Conservation (phyloP, 805 yeast species). For the Metschnikowia chrysomelidarum region DNA sequence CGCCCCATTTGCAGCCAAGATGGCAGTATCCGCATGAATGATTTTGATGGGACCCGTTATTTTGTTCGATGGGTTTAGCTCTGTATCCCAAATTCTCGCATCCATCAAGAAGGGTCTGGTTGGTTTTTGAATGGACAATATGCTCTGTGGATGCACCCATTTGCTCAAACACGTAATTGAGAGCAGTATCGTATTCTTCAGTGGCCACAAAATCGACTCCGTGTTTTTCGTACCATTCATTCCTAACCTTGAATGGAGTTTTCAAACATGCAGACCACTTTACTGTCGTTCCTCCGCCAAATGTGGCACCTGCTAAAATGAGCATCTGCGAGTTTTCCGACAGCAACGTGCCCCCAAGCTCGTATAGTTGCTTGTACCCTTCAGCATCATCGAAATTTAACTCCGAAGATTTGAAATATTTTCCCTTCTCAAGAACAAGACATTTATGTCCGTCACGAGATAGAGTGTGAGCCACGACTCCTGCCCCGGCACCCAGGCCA, state of each 20-base stretch:
- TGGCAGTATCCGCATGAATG: constrained; percentile 50
- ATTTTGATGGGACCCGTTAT: constrained; percentile 39
- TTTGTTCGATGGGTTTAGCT: constrained; percentile 43
- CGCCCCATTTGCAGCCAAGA: constrained; percentile 49
- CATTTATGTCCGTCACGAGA: constrained; percentile 41
- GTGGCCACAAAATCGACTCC: constrained; percentile 48
- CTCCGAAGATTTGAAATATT: constrained; percentile 37
- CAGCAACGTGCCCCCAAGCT: constrained; percentile 36
- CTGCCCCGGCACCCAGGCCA: constrained; percentile 56
- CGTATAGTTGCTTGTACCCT: constrained; percentile 38
- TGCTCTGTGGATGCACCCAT: constrained; percentile 47
- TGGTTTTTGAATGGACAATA: constrained; percentile 44
- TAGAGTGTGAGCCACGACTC: constrained; percentile 49
- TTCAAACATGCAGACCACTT: constrained; percentile 56
- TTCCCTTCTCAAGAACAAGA: constrained; percentile 52
- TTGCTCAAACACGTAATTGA: constrained; percentile 44
- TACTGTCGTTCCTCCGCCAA: constrained; percentile 59
- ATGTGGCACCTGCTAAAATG: constrained; percentile 50
- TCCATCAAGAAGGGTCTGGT: constrained; percentile 44
- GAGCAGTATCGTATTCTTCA: constrained; percentile 41
- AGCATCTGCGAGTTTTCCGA: constrained; percentile 33
- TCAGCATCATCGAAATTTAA: constrained; percentile 35
- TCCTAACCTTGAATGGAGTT: constrained; percentile 49
- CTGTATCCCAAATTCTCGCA: constrained; percentile 45
- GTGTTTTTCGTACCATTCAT: constrained; percentile 48